Evolutionary conservation across 176 grass and related monocot genomes (phyloP), one percentile per base, ranked within the genome.

Genomic region (Ananas comosus): DNA sequence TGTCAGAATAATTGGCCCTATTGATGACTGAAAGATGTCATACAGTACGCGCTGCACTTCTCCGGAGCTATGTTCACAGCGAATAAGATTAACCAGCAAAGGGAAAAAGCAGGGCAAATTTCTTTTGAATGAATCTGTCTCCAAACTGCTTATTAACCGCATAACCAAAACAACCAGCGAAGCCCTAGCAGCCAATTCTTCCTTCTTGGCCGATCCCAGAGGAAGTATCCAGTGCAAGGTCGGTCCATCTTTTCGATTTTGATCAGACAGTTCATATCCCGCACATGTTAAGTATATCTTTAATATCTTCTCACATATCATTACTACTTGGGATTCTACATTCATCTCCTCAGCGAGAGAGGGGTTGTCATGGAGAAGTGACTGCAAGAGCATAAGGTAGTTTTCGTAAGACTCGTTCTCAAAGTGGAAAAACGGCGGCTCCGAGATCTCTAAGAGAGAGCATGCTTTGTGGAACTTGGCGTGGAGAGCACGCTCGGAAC

Each of bases 341-440:
- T 86, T 84, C 89, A 92, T 74, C 25, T 83, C 80, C 65, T 72
- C 71, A 12, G 89, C 83, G 49, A 90, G 65, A 66, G 82, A 75
- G 52, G 77, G 65, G 50, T 90, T 85, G 51, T 99, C 84, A 53
- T 80, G 53, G 66, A 90, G 74, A 65, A 99, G 61, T 72, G 81
- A 74, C 85, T 99, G 84, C 48, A 99, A 85, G 72, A 99, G 80
- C 74, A 88, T 99, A 14, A 99, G 84, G 69, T 88, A 86, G 70
- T 66, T 88, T 73, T 90, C 87, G 78, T 91, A 93, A 56, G 94
- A 86, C 27, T 99, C 89, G 51, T 90, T 99, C 82, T 99, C 94
- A 2, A 99, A 93, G 79, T 90, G 94, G 49, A 99, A 80, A 50
- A 91, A 51, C 33, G 82, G 84, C 17, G 89, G 94, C 66, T 90